Base-by-base conservation (phyloP, 768 basidiomycete genomes). In the Dioszegia crocea region DNA sequence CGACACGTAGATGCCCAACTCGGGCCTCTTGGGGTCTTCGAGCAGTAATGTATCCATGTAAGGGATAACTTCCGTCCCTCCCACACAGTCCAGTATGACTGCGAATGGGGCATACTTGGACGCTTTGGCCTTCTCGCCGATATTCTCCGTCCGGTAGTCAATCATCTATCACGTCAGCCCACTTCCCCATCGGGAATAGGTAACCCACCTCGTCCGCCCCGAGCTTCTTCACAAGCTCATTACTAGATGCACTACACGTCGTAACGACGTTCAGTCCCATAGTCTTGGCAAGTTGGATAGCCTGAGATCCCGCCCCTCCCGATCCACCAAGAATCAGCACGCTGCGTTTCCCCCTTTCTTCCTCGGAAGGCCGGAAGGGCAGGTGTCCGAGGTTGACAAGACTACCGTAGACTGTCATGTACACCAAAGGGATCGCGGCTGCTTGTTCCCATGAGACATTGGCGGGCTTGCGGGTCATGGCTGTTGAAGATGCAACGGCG, bases 311-410 rank as follows among this genome's bases (percentile, higher is more conserved):
- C 1, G 88, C 85, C 14, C 84, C 77, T 0, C 85, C 83, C 50
- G 84, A 85, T 6, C 86, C 88, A 0, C 87, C 87, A 56, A 87
- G 85, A 66, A 90, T 78, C 62, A 89, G 82, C 5, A 89, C 77
- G 1, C 80, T 80, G 65, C 85, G 84, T 31, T 53, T 53, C 1
- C 82, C 84, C 26, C 77, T 68, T 68, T 86, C 82, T 21, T 86
- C 70, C 0, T 43, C 61, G 2, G 29, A 9, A 9, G 60, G 55
- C 9, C 30, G 24, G 52, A 63, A 68, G 2, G 67, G 61, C 31
- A 70, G 52, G 17, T 56, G 41, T 1, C 66, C 68, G 39, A 65
- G 41, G 12, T 79, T 68, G 40, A 83, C 77, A 4, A 88, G 80
- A 0, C 79, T 81, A 60, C 84, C 81, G 59, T 84, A 81, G 0